These are phyloP conservation scores for Endocalyx cinctus DNA, from an alignment of 2,329 filamentous ascomycete genomes.

Conservation along the genomic window DNA sequence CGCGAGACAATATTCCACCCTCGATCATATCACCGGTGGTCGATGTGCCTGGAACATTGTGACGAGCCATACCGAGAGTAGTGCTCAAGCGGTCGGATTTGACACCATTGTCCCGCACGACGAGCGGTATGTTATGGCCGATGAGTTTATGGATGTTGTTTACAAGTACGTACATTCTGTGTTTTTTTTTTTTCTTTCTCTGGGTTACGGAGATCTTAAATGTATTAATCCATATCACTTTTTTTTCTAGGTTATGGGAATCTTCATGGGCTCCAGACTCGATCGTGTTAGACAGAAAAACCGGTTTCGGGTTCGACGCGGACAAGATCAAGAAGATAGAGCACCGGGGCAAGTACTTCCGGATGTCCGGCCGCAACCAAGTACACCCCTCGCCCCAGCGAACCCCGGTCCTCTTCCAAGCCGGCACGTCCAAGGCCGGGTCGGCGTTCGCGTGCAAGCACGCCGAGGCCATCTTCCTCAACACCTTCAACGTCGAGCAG, in stretches of 20 bases:
- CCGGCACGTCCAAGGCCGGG: slow-evolving; percentile 52
- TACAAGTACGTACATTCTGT: slow-evolving; percentile 44
- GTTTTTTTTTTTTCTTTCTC: no score
- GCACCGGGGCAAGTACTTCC: slow-evolving; percentile 51
- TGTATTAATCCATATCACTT: neutral
- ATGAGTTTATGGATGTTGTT: slow-evolving; percentile 54
- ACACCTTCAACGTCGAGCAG: slow-evolving; percentile 42
- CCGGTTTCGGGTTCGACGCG: slow-evolving; percentile 53
- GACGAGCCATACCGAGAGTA: slow-evolving; percentile 43
- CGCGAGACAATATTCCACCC: slow-evolving; percentile 54
- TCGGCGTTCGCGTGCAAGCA: slow-evolving; percentile 50
- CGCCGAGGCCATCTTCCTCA: slow-evolving; percentile 55
- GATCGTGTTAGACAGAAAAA: slow-evolving; percentile 43
- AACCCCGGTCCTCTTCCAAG: slow-evolving; percentile 52
- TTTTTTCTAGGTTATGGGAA: slow-evolving; percentile 40
- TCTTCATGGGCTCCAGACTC: slow-evolving; percentile 52
- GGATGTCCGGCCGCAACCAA: slow-evolving; percentile 34
- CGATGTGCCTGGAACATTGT: slow-evolving; percentile 63
- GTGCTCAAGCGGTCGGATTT: slow-evolving; percentile 55
- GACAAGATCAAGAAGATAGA: slow-evolving; percentile 53
- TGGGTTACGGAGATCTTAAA: no score
- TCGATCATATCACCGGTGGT: slow-evolving; percentile 57
- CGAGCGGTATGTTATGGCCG: slow-evolving; percentile 53
- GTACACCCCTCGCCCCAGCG: slow-evolving; percentile 50
- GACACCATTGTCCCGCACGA: slow-evolving; percentile 55